A percentile compares a stretch with the other conserved stretches of the same genome.
These are phyloP conservation scores for Pleurotus cornucopiae DNA, from an alignment of 768 basidiomycete species.

Conservation along the genomic window DNA sequence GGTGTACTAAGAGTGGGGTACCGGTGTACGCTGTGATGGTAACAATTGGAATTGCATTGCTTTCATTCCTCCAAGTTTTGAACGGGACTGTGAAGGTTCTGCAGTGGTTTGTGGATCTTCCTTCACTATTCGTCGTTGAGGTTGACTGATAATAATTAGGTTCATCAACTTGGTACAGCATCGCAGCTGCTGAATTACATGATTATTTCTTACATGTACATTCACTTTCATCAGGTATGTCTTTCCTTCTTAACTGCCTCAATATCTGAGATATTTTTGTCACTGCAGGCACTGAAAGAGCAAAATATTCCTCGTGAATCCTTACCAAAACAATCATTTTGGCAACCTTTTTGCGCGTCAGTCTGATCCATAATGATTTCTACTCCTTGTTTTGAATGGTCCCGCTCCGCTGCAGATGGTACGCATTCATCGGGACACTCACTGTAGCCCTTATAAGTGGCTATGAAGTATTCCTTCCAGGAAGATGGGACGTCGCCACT, in stretches of 20 bases:
- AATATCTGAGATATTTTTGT: background rate
- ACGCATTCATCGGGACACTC: constrained; percentile 37
- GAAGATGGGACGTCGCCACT: constrained; percentile 40
- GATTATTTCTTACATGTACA: constrained; percentile 42
- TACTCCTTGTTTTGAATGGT: background rate
- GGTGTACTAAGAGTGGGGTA: constrained; percentile 51
- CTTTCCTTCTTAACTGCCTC: too few relatives aligned
- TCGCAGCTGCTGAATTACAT: constrained; percentile 46
- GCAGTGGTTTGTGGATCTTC: constrained; percentile 30
- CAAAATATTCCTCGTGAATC: constrained; percentile 41
- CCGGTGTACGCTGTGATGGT: constrained; percentile 51
- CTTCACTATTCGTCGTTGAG: background rate
- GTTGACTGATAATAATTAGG: constrained; percentile 19
- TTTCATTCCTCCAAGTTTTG: constrained; percentile 46
- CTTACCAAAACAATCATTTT: constrained; percentile 40
- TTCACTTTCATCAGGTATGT: constrained; percentile 42
- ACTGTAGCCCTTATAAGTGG: constrained; percentile 46
- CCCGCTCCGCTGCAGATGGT: constrained; percentile 28
- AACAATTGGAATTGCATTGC: constrained; percentile 32
- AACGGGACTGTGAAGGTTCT: constrained; percentile 43
- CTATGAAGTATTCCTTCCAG: constrained; percentile 49
- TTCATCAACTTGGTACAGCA: constrained; percentile 47
- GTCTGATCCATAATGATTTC: constrained; percentile 3
- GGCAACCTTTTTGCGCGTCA: constrained; percentile 50
- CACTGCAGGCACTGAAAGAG: constrained; percentile 33